These are phyloP conservation scores for Macrotyloma uniflorum DNA, from an alignment of 306 rosid genomes.

Conservation along the genomic window DNA sequence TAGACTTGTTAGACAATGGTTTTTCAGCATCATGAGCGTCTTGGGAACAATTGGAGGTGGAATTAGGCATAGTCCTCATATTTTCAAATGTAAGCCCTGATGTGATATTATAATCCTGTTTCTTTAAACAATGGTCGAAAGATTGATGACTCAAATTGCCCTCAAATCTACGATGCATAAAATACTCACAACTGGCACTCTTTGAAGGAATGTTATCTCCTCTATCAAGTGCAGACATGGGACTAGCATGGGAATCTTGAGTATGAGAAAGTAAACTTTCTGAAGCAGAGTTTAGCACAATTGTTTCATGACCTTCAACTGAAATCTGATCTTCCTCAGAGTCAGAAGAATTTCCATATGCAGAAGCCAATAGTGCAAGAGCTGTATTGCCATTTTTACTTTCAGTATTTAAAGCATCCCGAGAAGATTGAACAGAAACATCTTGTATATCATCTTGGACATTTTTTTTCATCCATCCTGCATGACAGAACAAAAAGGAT, in stretches of 20 bases:
- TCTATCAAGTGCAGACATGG: constrained; percentile 35
- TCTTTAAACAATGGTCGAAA: constrained; percentile 49
- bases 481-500: constrained; percentile 31
- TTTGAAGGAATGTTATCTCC: constrained; percentile 38
- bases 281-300: constrained; percentile 46
- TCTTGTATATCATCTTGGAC: constrained; percentile 48
- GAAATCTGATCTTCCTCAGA: constrained; percentile 74
- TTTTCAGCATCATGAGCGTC: constrained; percentile 56
- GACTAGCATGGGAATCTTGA: constrained; percentile 43
- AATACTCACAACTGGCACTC: constrained; percentile 32
- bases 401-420: constrained; percentile 46
- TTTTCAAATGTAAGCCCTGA: constrained; percentile 49
- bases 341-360: constrained; percentile 91
- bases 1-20: constrained; percentile 49
- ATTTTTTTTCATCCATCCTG: constrained; percentile 56
- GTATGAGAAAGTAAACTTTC: constrained; percentile 53
- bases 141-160: constrained; percentile 39
- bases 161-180: constrained; percentile 40
- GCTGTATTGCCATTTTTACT: constrained; percentile 65
- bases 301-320: constrained; percentile 47
- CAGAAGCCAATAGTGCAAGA: constrained; percentile 82
- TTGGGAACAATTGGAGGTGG: constrained; percentile 42
- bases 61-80: constrained; percentile 43
- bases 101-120: constrained; percentile 51
- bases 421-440: constrained; percentile 53